Evolutionary conservation across 768 basidiomycete genomes (phyloP), one percentile per base, ranked within the genome.

Genomic region (Boletus subparvulus): DNA sequence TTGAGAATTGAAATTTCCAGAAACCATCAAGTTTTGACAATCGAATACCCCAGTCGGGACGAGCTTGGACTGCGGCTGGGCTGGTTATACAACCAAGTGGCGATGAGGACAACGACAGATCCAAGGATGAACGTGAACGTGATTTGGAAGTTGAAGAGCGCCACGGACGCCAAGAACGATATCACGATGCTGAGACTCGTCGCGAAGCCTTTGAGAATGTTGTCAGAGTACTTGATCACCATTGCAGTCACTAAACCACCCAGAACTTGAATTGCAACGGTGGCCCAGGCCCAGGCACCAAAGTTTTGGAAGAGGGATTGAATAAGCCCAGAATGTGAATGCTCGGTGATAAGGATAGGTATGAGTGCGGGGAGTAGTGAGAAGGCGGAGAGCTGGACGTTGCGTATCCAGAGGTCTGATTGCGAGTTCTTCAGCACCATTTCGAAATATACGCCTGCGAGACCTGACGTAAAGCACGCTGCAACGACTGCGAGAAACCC

Each of bases 371-470:
- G 96, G 24, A 96, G 79, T 42, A 98, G 80, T 47, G 93, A 95
- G 78, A 98, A 98, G 52, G 95, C 80, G 24, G 93, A 95, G 16
- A 98, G 82, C 72, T 98, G 96, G 58, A 96, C 89, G 71, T 98
- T 98, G 68, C 96, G 90, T 55, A 96, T 87, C 96, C 96, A 98
- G 12, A 98, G 80, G 74, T 97, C 93, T 4, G 87, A 81, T 63
- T 86, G 86, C 3, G 91, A 90, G 63, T 88, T 87, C 77, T 96
- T 98, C 61, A 95, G 78, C 36, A 94, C 94, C 90, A 96, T 94
- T 76, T 98, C 96, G 63, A 98, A 98, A 75, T 98, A 98, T 28
- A 98, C 95, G 7, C 95, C 95, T 0, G 95, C 95, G 44, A 98
- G 84, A 26, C 96, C 96, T 0, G 94, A 96, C 0, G 95, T 97